Evolutionary conservation across 495 filamentous ascomycete genomes (phyloP).

Genomic region (Tuber borchii): DNA sequence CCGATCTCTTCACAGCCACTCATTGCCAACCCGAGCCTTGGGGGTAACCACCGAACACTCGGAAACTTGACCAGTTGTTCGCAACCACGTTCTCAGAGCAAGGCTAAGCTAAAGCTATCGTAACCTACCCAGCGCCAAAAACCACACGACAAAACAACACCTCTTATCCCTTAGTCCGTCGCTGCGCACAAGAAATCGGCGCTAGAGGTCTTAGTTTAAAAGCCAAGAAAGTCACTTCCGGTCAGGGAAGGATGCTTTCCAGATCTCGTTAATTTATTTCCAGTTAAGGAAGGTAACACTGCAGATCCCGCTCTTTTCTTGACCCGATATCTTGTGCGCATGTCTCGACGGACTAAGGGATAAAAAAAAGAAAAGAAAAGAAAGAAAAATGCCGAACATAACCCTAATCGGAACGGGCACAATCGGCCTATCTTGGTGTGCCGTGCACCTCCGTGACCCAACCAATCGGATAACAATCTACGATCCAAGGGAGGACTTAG

Average conservation of each 20-base stretch:
- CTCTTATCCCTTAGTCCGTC: no score
- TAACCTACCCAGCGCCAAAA: not conserved
- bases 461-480: constrained; percentile 48
- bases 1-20: not conserved
- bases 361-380: no score
- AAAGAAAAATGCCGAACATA: constrained; percentile 39
- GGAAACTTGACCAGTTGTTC: not conserved
- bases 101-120: not conserved
- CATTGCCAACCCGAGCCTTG: not conserved
- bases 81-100: not conserved
- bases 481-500: constrained; percentile 52
- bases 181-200: no score
- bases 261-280: no score
- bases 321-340: no score
- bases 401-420: constrained; percentile 54
- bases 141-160: not conserved
- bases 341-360: no score
- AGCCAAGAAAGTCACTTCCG: no score
- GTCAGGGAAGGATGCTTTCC: no score
- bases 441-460: constrained; percentile 50
- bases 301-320: no score
- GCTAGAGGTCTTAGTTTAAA: no score
- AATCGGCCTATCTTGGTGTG: constrained; percentile 57
- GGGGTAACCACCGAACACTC: not conserved
- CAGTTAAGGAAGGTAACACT: no score